These are phyloP conservation scores for Fusarium temperatum DNA, from an alignment of 2,329 filamentous ascomycete species.

Conservation along the genomic window DNA sequence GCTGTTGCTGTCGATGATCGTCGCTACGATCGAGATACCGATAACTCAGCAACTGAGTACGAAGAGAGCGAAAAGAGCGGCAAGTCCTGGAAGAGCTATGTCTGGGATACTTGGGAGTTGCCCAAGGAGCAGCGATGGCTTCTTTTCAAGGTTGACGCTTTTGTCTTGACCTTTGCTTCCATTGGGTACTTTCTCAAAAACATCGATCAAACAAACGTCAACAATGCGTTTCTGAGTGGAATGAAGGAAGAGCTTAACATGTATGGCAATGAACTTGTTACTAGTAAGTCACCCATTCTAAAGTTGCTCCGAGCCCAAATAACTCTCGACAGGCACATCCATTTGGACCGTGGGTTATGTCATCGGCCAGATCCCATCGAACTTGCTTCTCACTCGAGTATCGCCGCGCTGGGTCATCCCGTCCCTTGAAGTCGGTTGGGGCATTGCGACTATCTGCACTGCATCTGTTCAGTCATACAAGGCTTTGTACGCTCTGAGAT, in stretches of 20 bases:
- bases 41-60: not conserved
- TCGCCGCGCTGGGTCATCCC: slow-evolving; percentile 15
- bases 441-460: slow-evolving; percentile 15
- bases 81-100: slow-evolving; percentile 48
- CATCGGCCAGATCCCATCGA: slow-evolving; percentile 37
- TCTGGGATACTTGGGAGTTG: slow-evolving; percentile 50
- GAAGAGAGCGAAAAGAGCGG: not conserved
- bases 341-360: slow-evolving; percentile 40
- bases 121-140: slow-evolving; percentile 45
- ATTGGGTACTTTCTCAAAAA: slow-evolving; percentile 48
- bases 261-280: slow-evolving; percentile 36
- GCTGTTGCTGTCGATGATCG: not conserved
- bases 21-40: not conserved
- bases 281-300: slow-evolving; percentile 3
- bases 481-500: slow-evolving; percentile 26
- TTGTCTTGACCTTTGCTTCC: slow-evolving; percentile 47
- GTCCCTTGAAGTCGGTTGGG: slow-evolving; percentile 20
- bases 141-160: slow-evolving; percentile 48
- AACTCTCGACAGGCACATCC: slow-evolving; percentile 6
- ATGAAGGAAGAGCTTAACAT: slow-evolving; percentile 37
- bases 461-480: slow-evolving; percentile 6
- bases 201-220: slow-evolving; percentile 53
- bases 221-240: slow-evolving; percentile 46
- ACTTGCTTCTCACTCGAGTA: slow-evolving; percentile 34
- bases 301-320: not conserved